Base-by-base conservation (phyloP, 768 basidiomycete genomes). In the Boletus huronensis region DNA sequence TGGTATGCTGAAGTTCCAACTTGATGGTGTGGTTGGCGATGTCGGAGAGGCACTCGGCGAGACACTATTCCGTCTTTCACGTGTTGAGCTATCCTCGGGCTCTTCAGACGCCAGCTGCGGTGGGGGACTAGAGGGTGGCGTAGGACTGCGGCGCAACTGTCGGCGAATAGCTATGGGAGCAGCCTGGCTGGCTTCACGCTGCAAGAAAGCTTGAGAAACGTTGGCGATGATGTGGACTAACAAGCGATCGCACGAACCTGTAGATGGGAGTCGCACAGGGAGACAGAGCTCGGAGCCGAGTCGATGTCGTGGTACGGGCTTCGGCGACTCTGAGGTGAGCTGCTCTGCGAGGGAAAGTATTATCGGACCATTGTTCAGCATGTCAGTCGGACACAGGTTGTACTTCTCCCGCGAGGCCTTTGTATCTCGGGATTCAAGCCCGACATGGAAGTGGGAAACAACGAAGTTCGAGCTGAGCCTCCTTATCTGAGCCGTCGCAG, bases 211-310 rank as follows among this genome's bases (percentile, higher is more conserved):
- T 87, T 68, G 57, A 61, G 66, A 60, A 50, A 63, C 44, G 58
- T 68, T 52, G 66, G 68, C 58, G 52, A 61, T 61, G 32, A 36
- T 47, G 48, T 32, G 17, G 28, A 32, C 52, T 21, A 55, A 42
- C 53, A 49, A 52, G 29, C 14, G 43, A 54, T 10, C 36, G 23
- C 38, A 75, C 80, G 48, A 60, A 86, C 87, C 79, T 57, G 73
- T 77, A 8, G 84, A 79, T 14, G 89, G 89, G 42, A 90, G 77
- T n/a, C 88, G 79, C 48, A 78, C 80, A 31, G 83, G 86, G 32
- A 90, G 75, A 66, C 85, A 87, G 53, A 80, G 80, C 10, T 80
- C 74, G 3, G 82, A 77, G 9, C 59, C 59, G 3, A 82, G 59
- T 40, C 77, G 77, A 55, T 64, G 71, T 54, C 81, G 77, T 48